Base-by-base conservation (phyloP, 352 stramenopile species). In the Globisporangium perplexum region DNA sequence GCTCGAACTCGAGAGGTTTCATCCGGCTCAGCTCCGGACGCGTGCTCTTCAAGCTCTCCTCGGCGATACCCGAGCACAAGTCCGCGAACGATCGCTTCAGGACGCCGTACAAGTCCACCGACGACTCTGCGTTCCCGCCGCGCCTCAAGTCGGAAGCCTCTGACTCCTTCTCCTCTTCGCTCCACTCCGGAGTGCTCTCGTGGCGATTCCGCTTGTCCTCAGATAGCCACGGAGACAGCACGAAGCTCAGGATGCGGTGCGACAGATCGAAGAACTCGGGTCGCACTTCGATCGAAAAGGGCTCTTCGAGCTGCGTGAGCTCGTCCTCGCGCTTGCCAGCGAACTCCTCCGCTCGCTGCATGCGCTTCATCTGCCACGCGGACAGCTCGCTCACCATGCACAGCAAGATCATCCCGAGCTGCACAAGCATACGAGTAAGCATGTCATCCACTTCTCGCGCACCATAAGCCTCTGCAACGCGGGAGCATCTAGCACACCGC, bases 351-450 rank as follows among this genome's bases (percentile, higher is more conserved):
- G 72, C 72, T 52, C 86, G 88, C 50, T 95, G 83, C 83, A 95
- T 93, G 53, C 81, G 82, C 48, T 93, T 90, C 81, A 95, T 93
- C 70, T 95, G 82, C 83, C 85, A 95, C 24, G 77, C 74, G 4
- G 83, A 90, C 3, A 95, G 50, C 28, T 93, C 83, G 20, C 83
- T 87, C 26, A 95, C 45, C 36, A 95, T 73, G 47, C 74, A 67
- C 23, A 95, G 57, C 48, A 91, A 42, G 31, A 93, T 57, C 57
- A 93, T 72, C 1, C 79, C 83, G 7, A 95, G 58, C 84, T 93
- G 49, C 39, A 66, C 22, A 23, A 44, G 12, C 24, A 15, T 11
- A 23, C 12, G 22, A 12, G 30, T 54, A 4, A 23, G 44, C 2
- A 38, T 38, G 7, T 4, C 31, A 31, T 38, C 31, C 12, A 12